phyloP scores from a whole-genome alignment of 2,329 filamentous ascomycete species.

The Xylogone sp. region DNA sequence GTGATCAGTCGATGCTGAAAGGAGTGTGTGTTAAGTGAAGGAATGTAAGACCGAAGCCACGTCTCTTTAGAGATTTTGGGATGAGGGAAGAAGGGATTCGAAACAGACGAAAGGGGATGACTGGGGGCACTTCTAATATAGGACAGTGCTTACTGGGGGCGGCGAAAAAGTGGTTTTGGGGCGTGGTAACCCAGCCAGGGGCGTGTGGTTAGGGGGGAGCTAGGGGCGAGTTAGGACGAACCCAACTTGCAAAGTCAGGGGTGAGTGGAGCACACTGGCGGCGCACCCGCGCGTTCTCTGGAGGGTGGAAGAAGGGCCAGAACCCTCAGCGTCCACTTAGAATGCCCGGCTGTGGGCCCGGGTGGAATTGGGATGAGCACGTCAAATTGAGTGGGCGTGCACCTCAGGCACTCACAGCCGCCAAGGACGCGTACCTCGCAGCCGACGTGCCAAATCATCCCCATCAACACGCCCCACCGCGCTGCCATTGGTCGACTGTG shows the following conservation, averaged over 20 bases:
- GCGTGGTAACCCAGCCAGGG: too few species aligned
- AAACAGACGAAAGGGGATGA: not conserved
- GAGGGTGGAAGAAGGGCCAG: too few species aligned
- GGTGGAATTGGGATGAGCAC: not conserved
- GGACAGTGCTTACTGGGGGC: not conserved
- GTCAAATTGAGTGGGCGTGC: not conserved
- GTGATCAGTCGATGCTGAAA: slow-evolving; percentile 10
- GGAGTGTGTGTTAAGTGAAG: slow-evolving; percentile 19
- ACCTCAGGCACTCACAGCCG: not conserved
- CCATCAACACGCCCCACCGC: not conserved
- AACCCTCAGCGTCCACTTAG: too few species aligned
- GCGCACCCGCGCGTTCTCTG: too few species aligned
- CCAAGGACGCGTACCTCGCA: not conserved
- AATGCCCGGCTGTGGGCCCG: not conserved
- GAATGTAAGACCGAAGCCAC: slow-evolving; percentile 10
- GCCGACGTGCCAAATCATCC: not conserved
- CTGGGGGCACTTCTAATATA: not conserved
- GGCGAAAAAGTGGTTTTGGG: not conserved
- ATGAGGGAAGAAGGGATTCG: slow-evolving; percentile 10
- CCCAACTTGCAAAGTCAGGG: too few species aligned
- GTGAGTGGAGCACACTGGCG: too few species aligned
- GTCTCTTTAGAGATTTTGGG: slow-evolving; percentile 3
- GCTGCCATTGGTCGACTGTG: not conserved
- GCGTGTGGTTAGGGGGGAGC: too few species aligned
- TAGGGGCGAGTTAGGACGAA: too few species aligned